A percentile compares a stretch with the other conserved stretches of the same genome.
phyloP scores from a whole-genome alignment of 2,329 filamentous ascomycete species.

The Biscogniauxia mediterranea region DNA sequence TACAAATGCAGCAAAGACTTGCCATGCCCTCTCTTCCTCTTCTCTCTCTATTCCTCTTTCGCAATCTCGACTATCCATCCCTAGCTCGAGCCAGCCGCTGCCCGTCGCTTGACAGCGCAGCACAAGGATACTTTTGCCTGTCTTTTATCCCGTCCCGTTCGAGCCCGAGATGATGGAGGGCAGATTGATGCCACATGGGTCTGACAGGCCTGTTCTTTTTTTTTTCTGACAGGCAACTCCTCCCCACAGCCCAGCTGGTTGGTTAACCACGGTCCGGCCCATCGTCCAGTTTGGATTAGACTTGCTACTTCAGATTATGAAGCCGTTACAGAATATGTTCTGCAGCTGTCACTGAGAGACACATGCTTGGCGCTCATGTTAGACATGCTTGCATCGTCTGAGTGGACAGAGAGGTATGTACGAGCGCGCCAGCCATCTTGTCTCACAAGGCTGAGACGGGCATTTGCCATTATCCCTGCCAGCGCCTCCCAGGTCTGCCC shows the following conservation, averaged over 20 bases:
- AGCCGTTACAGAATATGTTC: slow-evolving; percentile 19
- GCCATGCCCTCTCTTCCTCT: slow-evolving; percentile 3
- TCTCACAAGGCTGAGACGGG: slow-evolving; percentile 30
- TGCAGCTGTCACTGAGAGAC: slow-evolving; percentile 19
- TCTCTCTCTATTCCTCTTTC: slow-evolving; percentile 8
- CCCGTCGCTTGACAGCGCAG: slow-evolving; percentile 21
- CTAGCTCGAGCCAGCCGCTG: slow-evolving; percentile 3
- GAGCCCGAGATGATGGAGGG: slow-evolving; percentile 15
- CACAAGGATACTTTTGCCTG: slow-evolving; percentile 5
- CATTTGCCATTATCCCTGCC: slow-evolving; percentile 16
- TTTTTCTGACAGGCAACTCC: slow-evolving; percentile 2
- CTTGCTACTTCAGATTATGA: slow-evolving; percentile 17
- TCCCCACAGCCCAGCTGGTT: slow-evolving; percentile 14
- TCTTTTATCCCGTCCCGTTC: slow-evolving; percentile 7
- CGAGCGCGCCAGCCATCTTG: slow-evolving; percentile 8
- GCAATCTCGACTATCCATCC: slow-evolving; percentile 9
- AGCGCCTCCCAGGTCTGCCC: slow-evolving; percentile 6
- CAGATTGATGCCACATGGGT: slow-evolving; percentile 17
- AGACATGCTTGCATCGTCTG: slow-evolving; percentile 20
- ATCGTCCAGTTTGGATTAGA: slow-evolving; percentile 15
- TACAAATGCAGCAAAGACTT: slow-evolving; percentile 21
- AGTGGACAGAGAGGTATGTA: slow-evolving; percentile 2
- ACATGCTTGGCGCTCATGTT: slow-evolving; percentile 16
- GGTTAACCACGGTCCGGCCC: slow-evolving; percentile 21
- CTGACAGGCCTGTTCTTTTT: slow-evolving; percentile 9